Percentiles rank a stretch among this genome's conserved stretches.
These are phyloP conservation scores for Diutina siamensis DNA, from an alignment of 1,139 yeast genomes.

Conservation along the genomic window DNA sequence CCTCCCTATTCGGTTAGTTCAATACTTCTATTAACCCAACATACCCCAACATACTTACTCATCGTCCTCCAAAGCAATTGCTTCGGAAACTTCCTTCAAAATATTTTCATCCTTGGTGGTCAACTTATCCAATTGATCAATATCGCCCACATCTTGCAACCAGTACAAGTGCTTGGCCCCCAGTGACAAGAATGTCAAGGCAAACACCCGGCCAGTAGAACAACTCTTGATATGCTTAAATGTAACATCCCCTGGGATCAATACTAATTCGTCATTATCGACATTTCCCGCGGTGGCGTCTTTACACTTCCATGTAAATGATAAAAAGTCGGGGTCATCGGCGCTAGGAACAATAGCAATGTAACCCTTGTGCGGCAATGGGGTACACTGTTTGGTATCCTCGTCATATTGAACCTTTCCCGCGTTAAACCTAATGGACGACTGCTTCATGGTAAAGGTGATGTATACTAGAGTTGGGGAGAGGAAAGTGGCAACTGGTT, in stretches of 20 bases:
- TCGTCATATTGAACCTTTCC: constrained; percentile 74
- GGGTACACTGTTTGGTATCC: constrained; percentile 59
- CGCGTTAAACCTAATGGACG: constrained; percentile 47
- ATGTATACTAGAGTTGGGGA: not conserved
- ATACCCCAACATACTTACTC: constrained; percentile 23
- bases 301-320: constrained; percentile 34
- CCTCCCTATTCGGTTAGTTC: not conserved
- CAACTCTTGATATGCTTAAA: constrained; percentile 70
- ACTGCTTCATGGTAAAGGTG: not conserved
- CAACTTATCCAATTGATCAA: constrained; percentile 44
- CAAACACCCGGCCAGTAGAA: constrained; percentile 75
- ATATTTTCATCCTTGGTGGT: constrained; percentile 52
- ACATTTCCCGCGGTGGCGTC: constrained; percentile 18
- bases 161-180: constrained; percentile 82
- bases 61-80: constrained; percentile 34
- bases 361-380: constrained; percentile 66
- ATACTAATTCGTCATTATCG: constrained; percentile 57
- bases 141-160: constrained; percentile 74
- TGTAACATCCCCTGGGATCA: constrained; percentile 88
- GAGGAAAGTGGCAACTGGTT: not conserved
- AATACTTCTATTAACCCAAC: not conserved
- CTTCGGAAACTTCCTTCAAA: constrained; percentile 38
- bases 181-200: constrained; percentile 69
- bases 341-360: constrained; percentile 49
- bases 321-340: constrained; percentile 41